A percentile compares a stretch with the other conserved stretches of the same genome.
phyloP scores from a whole-genome alignment of 257 asterid species.

The Solanum clarkiae region DNA sequence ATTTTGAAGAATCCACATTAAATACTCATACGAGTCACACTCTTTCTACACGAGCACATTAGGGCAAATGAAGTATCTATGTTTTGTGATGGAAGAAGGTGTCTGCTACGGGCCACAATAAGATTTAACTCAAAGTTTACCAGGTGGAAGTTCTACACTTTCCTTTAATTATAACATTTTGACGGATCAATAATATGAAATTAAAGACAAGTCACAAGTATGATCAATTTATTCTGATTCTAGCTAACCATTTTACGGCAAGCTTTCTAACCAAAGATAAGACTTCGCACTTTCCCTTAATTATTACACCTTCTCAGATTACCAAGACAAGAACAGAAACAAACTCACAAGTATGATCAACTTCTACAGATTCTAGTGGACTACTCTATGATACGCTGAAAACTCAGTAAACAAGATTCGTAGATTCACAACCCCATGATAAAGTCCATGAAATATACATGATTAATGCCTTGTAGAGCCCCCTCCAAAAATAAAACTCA shows the following conservation, averaged over 20 bases:
- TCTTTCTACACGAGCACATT: not conserved
- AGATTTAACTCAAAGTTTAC: not conserved
- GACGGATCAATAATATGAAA: not conserved
- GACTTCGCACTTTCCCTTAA: not conserved
- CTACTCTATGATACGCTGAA: not conserved
- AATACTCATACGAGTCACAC: not conserved
- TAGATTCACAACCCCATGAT: not conserved
- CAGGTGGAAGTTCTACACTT: not conserved
- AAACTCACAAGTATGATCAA: not conserved
- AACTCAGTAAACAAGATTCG: not conserved
- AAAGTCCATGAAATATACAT: not conserved
- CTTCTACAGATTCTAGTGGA: not conserved
- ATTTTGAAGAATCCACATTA: not conserved
- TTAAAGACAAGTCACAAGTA: not conserved
- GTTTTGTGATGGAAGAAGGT: not conserved
- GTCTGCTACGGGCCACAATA: not conserved
- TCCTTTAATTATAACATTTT: not conserved
- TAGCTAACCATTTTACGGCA: not conserved
- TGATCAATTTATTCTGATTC: not conserved
- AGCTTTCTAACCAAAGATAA: not conserved
- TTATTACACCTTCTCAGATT: not conserved
- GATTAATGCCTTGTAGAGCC: not conserved
- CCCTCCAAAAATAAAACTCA: not conserved
- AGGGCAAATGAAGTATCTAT: not conserved
- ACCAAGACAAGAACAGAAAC: not conserved